Base-by-base conservation (phyloP, 345 rosid species). In the Noccaea bulbosa region DNA sequence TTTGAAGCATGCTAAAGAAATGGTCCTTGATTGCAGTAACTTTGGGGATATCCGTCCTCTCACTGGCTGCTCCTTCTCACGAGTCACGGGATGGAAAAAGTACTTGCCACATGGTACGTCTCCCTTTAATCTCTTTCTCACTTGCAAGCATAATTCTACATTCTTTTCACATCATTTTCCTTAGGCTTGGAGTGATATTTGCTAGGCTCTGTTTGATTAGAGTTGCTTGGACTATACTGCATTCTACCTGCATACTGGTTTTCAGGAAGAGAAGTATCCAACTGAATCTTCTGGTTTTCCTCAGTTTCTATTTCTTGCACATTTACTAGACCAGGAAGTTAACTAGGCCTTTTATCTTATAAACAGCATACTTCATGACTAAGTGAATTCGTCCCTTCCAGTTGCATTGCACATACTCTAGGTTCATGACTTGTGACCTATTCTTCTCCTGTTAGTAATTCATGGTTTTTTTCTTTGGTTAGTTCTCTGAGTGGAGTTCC, bases 401-500 rank as follows among this genome's bases (percentile, higher is more conserved):
- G n/a, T 7, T 15, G 70, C 58, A 54, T 37, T 4, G 24, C n/a
- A 48, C 27, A 40, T 56, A 51, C 10, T 48, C 35, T 63, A 50
- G n/a, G 56, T 44, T 53, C 37, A 24, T 69, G 65, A 69, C 32
- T 53, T 65, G 50, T 64, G 37, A 59, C 17, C 70, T 51, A 55
- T 55, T 69, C 55, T 45, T 70, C 79, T 15, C 24, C 41, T 79
- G 30, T 62, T 69, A 39, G 8, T 20, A 51, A 72, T 45, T 39
- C 45, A 37, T 52, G 3, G 41, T 78, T 38, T 67, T 34, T 46
- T 17, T 17, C 40, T 46, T 37, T 75, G 52, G 45, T 45, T 65
- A 94, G 99, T 73, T 74, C 98, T 24, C 78, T 89, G 76, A 90
- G 80, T 70, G 99, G 99, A 78, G 88, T 88, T 77, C 97, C 97